Base-by-base conservation (phyloP, 805 yeast species). In the Myxozyma nipponensis region DNA sequence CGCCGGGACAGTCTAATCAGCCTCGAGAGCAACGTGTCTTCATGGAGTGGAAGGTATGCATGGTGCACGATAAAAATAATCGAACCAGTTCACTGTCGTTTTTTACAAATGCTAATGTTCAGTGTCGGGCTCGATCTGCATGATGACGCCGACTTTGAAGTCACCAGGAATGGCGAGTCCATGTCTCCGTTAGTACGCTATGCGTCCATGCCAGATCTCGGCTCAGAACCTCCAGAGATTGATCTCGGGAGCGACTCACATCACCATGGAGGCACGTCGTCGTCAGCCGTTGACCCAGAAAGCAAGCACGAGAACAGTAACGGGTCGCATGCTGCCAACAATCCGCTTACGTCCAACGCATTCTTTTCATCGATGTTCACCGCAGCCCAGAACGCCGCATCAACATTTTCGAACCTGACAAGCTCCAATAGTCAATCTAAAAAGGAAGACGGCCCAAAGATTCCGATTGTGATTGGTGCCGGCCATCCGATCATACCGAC, bases 351-450 rank as follows among this genome's bases (percentile, higher is more conserved):
- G n/a, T 21, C 50, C 7, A 40, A 18, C n/a, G 36, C 51, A 6
- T 51, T 54, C 32, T 40, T 54, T 21, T 46, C 57, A 1, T 46
- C 49, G 9, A 53, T 64, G 32, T 32, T 64, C 28, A 54, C 64
- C 3, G 67, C 56, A 1, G 67, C 67, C 22, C 67, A 64, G 47
- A 62, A 59, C 26, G 67, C 66, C 9, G 66, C 67, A 19, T 48
- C 54, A 5, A 56, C 66, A 10, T 21, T 65, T 46, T 51, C 63
- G 1, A 63, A 52, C 15, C 45, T 61, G 22, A 55, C 59, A 19
- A 26, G 49, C n/a, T 42, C 17, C 21, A 46, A 46, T n/a, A 34
- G 30, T 13, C 32, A 28, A 23, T 34, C 25, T 25, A 32, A 28
- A 26, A 44, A 38, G 24, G 37, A 36, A 17, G 46, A 34, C 38